A percentile compares a stretch with the other conserved stretches of the same genome.
Evolutionary conservation across 2,329 filamentous ascomycete species (phyloP).

Genomic region (Cyphellophora europaea): DNA sequence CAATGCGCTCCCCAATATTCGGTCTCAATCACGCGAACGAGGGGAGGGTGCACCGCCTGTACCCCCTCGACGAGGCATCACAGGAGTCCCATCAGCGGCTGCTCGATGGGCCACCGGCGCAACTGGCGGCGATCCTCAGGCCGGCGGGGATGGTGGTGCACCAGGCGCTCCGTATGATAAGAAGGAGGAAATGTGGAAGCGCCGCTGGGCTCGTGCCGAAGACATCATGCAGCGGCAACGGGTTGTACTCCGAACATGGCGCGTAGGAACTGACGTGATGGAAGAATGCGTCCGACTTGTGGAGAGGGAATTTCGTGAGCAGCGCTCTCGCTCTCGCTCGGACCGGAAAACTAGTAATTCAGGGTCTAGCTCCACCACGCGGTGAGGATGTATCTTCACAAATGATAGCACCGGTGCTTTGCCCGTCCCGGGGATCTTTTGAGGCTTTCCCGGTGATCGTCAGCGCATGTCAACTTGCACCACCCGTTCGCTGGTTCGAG

Average conservation of each 20-base stretch:
- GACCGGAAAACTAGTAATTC: too few relatives aligned
- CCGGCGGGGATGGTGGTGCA: slow-evolving; percentile 12
- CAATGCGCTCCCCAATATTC: slow-evolving; percentile 19
- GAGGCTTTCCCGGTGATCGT: too few relatives aligned
- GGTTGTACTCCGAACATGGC: slow-evolving; percentile 36
- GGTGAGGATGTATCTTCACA: too few relatives aligned
- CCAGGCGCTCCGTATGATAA: slow-evolving; percentile 27
- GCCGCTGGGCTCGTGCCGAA: slow-evolving; percentile 37
- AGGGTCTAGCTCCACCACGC: too few relatives aligned
- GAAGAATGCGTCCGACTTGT: slow-evolving; percentile 35
- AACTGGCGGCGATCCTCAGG: slow-evolving; percentile 11
- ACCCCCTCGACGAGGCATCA: slow-evolving; percentile 19
- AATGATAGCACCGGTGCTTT: too few relatives aligned
- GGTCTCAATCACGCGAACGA: slow-evolving; percentile 16
- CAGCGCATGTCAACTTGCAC: too few relatives aligned
- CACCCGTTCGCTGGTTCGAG: too few relatives aligned
- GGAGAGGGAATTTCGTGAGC: slow-evolving; percentile 27
- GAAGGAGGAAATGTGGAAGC: slow-evolving; percentile 39
- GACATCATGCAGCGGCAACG: slow-evolving; percentile 31
- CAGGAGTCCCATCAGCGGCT: slow-evolving; percentile 22
- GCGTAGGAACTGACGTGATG: slow-evolving; percentile 35
- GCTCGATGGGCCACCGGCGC: slow-evolving; percentile 22
- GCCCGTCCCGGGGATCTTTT: too few relatives aligned
- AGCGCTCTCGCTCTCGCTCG: too few relatives aligned
- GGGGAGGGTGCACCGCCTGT: slow-evolving; percentile 23